phyloP scores from a whole-genome alignment of 805 yeast genomes.

The Cyberlindnera japonica region DNA sequence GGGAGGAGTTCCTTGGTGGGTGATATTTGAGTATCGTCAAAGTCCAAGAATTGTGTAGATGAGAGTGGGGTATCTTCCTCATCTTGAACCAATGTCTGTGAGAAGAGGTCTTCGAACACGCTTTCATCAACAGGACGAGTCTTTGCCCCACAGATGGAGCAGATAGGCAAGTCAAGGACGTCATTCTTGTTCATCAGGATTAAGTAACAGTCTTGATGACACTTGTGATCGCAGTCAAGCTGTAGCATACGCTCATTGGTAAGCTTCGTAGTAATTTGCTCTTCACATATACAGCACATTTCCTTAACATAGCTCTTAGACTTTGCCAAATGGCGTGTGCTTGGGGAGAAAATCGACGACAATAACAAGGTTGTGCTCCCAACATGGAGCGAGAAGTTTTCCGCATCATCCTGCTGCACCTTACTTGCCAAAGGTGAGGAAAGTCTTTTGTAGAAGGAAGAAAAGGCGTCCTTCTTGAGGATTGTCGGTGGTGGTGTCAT shows the following conservation, averaged over 20 bases:
- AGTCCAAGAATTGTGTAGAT: too few species aligned
- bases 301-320: slow-evolving; percentile 24
- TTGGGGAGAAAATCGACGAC: slow-evolving; percentile 7
- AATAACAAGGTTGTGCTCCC: neutral
- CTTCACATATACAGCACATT: slow-evolving; percentile 43
- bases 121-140: slow-evolving; percentile 30
- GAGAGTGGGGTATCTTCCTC: too few species aligned
- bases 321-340: slow-evolving; percentile 4
- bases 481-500: slow-evolving; percentile 26
- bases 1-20: slow-evolving; percentile 8
- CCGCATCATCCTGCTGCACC: neutral
- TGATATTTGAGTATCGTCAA: slow-evolving; percentile 1
- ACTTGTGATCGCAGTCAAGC: slow-evolving; percentile 40
- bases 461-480: neutral
- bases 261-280: slow-evolving; percentile 36
- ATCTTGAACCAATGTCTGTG: slow-evolving; percentile 9
- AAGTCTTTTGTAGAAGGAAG: neutral
- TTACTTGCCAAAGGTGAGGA: slow-evolving; percentile 3
- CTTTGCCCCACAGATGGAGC: slow-evolving; percentile 26
- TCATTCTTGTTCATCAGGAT: slow-evolving; percentile 27
- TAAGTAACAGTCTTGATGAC: slow-evolving; percentile 42
- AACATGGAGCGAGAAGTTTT: neutral
- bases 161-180: slow-evolving; percentile 23
- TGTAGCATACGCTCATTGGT: slow-evolving; percentile 41
- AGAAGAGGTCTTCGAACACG: slow-evolving; percentile 25